Percentiles rank a stretch among this genome's conserved stretches.
Evolutionary conservation across 345 rosid species (phyloP).

Genomic region (Eucalyptus fibrosa): DNA sequence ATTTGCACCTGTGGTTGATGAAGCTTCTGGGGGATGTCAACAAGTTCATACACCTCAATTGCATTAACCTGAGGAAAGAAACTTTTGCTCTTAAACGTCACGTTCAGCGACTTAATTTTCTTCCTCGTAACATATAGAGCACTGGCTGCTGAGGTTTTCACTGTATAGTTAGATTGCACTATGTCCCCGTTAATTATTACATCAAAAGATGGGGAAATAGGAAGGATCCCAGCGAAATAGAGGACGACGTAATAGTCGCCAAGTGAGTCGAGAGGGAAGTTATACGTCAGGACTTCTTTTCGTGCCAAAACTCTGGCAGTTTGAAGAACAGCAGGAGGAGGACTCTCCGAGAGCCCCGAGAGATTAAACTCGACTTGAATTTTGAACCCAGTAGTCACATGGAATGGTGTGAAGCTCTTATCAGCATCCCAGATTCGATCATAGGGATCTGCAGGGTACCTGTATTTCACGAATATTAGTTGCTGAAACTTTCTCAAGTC

Average conservation of each 20-base stretch:
- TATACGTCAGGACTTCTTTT: constrained; percentile 40
- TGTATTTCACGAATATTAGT: constrained; percentile 4
- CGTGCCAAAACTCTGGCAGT: constrained; percentile 62
- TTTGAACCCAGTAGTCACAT: constrained; percentile 29
- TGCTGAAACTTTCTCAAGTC: neutral
- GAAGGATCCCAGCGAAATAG: constrained; percentile 75
- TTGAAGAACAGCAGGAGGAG: constrained; percentile 60
- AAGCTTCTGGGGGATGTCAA: constrained; percentile 61
- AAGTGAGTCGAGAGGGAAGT: constrained; percentile 21
- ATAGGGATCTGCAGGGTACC: constrained; percentile 75
- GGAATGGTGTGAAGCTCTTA: constrained; percentile 45
- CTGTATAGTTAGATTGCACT: constrained; percentile 33
- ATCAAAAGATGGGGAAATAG: constrained; percentile 59
- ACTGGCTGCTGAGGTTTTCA: constrained; percentile 29
- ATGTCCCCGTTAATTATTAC: constrained; percentile 45
- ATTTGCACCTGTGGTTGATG: constrained; percentile 72
- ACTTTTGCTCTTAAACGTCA: constrained; percentile 39
- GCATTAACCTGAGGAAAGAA: constrained; percentile 67
- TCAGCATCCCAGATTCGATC: constrained; percentile 91
- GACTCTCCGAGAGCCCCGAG: constrained; percentile 38
- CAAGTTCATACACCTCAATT: constrained; percentile 54
- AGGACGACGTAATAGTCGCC: constrained; percentile 64
- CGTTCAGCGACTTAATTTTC: constrained; percentile 33
- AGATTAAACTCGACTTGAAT: constrained; percentile 9
- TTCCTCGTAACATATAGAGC: constrained; percentile 35